These are phyloP conservation scores for Neoboletus magnificus DNA, from an alignment of 768 basidiomycete genomes.

Conservation along the genomic window DNA sequence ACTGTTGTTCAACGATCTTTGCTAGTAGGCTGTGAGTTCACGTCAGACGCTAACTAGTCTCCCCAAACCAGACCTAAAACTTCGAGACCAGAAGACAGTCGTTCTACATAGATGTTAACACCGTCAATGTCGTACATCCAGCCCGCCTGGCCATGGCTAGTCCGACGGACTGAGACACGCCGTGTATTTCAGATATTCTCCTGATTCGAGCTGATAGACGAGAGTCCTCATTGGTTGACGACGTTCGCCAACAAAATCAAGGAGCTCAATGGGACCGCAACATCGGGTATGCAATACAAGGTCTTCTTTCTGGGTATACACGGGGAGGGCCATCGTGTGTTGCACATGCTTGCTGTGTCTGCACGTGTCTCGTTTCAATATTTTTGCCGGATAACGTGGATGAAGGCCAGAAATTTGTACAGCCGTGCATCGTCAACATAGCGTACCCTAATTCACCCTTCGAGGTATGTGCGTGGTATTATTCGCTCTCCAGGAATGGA, in stretches of 20 bases:
- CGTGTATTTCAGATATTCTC: background rate
- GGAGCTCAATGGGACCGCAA: constrained; percentile 25
- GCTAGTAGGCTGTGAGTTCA: no score
- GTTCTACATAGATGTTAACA: no score
- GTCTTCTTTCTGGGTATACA: constrained; percentile 61
- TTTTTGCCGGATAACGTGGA: constrained; percentile 57
- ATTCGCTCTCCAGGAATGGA: constrained; percentile 44
- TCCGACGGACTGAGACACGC: background rate
- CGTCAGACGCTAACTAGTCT: no score
- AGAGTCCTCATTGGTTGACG: constrained; percentile 47
- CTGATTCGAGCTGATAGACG: background rate
- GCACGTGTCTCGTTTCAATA: background rate
- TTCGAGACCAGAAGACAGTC: no score
- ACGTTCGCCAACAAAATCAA: constrained; percentile 36
- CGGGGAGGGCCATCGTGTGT: constrained; percentile 46
- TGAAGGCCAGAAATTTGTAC: constrained; percentile 55
- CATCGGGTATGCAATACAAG: constrained; percentile 34
- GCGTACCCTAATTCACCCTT: background rate
- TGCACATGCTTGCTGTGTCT: background rate
- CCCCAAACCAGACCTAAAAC: no score
- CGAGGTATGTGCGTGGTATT: background rate
- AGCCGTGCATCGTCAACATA: constrained; percentile 19
- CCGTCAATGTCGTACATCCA: background rate
- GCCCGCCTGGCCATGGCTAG: background rate
- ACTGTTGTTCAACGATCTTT: no score